Evolutionary conservation across 2,329 filamentous ascomycete species (phyloP), one percentile per base, ranked within the genome.

Genomic region (Lachnellula subtilissima): DNA sequence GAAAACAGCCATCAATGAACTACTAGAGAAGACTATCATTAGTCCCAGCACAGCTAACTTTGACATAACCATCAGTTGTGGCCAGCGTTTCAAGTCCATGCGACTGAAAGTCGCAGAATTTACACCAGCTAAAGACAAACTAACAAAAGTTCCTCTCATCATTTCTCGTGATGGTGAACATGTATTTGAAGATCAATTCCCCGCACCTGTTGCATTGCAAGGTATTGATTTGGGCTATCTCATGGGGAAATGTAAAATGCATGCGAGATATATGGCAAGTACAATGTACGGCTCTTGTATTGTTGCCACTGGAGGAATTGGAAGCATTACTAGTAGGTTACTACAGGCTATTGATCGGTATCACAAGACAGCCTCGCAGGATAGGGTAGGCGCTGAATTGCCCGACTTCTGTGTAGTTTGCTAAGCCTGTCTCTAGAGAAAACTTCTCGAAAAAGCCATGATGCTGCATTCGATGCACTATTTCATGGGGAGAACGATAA

Each of bases 401-500:
- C 22, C 7, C 46, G n/a, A 37, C 14, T 43, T 45, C 17, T 40
- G 17, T n/a, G 39, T 17, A 40, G 14, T 40, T 22, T 48, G 35
- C 51, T 53, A 40, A 53, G n/a, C 5, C 51, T n/a, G 39, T 17
- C 17, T 6, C 12, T 40, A 57, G 55, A 48, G 12, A 43, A 14
- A 39, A 36, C 50, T 53, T 53, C 40, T 59, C 8, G 23, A 51
- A 12, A 55, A 56, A 43, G 56, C 56, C 28, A 53, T 53, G 40
- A 51, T 39, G 39, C 23, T 59, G 5, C 40, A 56, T 36, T 25
- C 53, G n/a, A 53, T 47, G 19, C 40, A 53, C 12, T 23, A 45
- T 22, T 59, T 59, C 35, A 56, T 56, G 39, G 47, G 25, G 22
- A 42, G 35, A 48, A 55, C 48, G 28, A 53, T 59, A 25, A 50